Base-by-base conservation (phyloP, 108 stramenopile species). In the Cyclotella sp. region DNA sequence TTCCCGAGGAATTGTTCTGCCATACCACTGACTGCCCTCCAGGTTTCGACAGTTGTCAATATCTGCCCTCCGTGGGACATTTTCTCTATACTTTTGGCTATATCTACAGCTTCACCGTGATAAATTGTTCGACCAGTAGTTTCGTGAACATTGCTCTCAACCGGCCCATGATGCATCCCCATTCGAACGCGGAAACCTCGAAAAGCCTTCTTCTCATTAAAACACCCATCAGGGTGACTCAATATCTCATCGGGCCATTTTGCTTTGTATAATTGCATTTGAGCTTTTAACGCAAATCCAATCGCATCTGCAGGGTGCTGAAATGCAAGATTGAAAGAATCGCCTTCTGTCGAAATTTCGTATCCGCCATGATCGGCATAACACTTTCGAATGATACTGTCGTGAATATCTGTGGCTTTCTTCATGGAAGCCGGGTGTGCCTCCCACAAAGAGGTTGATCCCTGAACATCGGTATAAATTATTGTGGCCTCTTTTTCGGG, bases 361-460 rank as follows among this genome's bases (percentile, higher is more conserved):
- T 86, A 86, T 15, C 85, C 85, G 4, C 67, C 44, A 42, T 83
- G 78, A n/a, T 76, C 70, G 0, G 81, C 53, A 53, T 72, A 79
- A 55, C 73, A 79, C 44, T 66, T 64, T 18, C 85, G 72, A 47
- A 86, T 83, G 19, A 86, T 83, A 39, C 60, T 70, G 51, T 86
- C 82, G 47, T 86, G 85, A 2, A 83, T 53, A 42, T 79, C 78
- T 21, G 78, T 78, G 13, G 85, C 81, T 49, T 79, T 77, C 53
- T 79, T 71, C 85, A 86, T 86, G 10, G 85, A 54, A 34, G 46
- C 16, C 19, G 77, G 77, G 52, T 79, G 52, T 4, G 77, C 85
- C 66, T 86, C 85, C 85, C 85, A 86, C 2, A 86, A 66, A 6
- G 82, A 60, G 9, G 85, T 86, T 8, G 78, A 79, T n/a, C 85